Conservation (phyloP, 805 yeast species). For the Nakazawaea molendinolei region DNA sequence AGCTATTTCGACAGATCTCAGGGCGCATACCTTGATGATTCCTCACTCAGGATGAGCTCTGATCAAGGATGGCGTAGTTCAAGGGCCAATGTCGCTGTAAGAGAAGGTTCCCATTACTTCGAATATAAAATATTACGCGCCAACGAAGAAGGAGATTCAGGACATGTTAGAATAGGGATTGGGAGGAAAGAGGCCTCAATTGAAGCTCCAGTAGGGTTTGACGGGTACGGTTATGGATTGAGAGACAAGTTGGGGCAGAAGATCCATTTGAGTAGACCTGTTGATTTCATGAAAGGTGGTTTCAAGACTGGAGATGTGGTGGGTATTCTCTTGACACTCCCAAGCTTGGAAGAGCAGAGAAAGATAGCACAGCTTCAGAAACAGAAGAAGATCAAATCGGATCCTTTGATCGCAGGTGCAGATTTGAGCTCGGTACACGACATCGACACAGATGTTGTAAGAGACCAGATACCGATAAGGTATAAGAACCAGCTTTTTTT, state of each 20-base stretch:
- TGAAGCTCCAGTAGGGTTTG: conserved; percentile 95
- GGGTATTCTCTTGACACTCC: conserved; percentile 71
- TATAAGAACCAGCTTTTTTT: conserved; percentile 72
- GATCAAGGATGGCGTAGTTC: conserved; percentile 75
- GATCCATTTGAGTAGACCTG: conserved; percentile 68
- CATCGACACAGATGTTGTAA: conserved; percentile 35
- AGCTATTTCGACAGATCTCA: conserved; percentile 66
- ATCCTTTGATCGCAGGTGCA: conserved; percentile 9
- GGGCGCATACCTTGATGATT: conserved; percentile 39
- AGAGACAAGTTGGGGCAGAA: conserved; percentile 74
- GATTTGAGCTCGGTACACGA: conserved; percentile 16
- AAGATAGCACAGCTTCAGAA: conserved; percentile 33
- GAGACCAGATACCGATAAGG: conserved; percentile 86
- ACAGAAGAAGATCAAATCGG: conserved; percentile 16
- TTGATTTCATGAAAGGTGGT: conserved; percentile 45
- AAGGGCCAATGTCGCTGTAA: conserved; percentile 65
- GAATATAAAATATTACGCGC: conserved; percentile 56
- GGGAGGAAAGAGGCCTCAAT: conserved; percentile 80
- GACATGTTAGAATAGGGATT: conserved; percentile 78
- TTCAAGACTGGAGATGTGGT: conserved; percentile 74
- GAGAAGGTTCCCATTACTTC: conserved; percentile 76
- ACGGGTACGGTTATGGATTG: conserved; percentile 88
- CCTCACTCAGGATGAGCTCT: conserved; percentile 43
- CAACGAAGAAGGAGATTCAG: conserved; percentile 10
- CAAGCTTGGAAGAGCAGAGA: conserved; percentile 41